These are phyloP conservation scores for Penicillium manginii DNA, from an alignment of 495 filamentous ascomycete species.

Conservation along the genomic window DNA sequence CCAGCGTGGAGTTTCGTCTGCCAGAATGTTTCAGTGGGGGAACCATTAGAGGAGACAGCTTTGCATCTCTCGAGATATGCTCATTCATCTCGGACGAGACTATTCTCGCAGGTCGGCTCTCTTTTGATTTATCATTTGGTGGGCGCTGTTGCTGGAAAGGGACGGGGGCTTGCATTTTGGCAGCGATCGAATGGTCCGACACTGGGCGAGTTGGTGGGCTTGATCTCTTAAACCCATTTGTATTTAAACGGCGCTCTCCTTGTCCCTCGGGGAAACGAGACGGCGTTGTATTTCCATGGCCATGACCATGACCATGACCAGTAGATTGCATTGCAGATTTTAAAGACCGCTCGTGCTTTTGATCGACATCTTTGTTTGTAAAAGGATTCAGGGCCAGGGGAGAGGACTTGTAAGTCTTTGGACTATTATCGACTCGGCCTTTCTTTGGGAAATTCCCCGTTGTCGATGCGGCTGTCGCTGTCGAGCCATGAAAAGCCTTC, in stretches of 20 bases:
- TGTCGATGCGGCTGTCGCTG: not conserved
- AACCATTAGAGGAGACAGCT: not conserved
- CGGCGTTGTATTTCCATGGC: not conserved
- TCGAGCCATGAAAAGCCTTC: not conserved
- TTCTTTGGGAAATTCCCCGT: constrained; percentile 10
- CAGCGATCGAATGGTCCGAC: not conserved
- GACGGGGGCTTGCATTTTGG: not conserved
- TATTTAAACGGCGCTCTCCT: not conserved
- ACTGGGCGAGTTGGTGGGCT: not conserved
- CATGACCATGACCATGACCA: not conserved
- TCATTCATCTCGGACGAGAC: not conserved
- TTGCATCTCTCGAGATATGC: constrained; percentile 1
- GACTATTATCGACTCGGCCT: constrained; percentile 9
- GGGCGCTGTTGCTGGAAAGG: not conserved
- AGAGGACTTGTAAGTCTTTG: constrained; percentile 37
- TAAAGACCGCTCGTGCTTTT: not conserved
- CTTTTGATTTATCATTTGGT: not conserved
- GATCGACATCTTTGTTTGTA: constrained; percentile 10
- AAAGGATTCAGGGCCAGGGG: constrained; percentile 35
- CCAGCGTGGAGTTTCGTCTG: constrained; percentile 1
- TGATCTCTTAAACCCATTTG: not conserved
- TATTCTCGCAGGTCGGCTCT: not conserved
- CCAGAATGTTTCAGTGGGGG: constrained; percentile 20
- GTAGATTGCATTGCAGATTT: not conserved
- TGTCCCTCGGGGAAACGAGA: not conserved